Conservation (phyloP, 2,329 filamentous ascomycete species). For the Fusarium succisae region DNA sequence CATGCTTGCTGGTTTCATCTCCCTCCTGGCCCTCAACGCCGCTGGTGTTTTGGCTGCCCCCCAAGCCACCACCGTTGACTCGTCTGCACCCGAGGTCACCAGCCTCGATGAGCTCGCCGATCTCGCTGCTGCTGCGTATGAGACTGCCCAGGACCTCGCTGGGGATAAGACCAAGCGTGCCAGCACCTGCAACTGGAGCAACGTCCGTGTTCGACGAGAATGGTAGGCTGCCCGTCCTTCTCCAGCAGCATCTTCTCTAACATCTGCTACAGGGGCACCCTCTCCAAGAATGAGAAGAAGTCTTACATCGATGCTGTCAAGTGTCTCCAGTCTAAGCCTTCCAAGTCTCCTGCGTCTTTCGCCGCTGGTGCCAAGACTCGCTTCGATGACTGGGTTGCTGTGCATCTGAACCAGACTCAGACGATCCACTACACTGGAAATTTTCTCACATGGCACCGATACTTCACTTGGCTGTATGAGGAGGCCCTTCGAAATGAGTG, state of each 20-base stretch:
- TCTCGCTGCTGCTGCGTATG: slow-evolving; percentile 35
- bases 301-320: slow-evolving; percentile 57
- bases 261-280: slow-evolving; percentile 26
- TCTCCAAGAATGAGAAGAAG: slow-evolving; percentile 40
- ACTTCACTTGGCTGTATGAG: slow-evolving; percentile 47
- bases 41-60: slow-evolving; percentile 35
- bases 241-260: neutral
- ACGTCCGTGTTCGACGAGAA: slow-evolving; percentile 45
- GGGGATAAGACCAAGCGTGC: slow-evolving; percentile 31
- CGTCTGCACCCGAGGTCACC: slow-evolving; percentile 30
- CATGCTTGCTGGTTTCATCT: slow-evolving; percentile 35
- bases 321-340: slow-evolving; percentile 53
- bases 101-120: slow-evolving; percentile 34
- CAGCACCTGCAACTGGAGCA: slow-evolving; percentile 42
- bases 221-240: slow-evolving; percentile 37
- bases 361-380: slow-evolving; percentile 55
- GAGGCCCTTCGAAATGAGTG: slow-evolving; percentile 46
- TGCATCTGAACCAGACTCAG: slow-evolving; percentile 59
- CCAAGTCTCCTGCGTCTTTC: slow-evolving; percentile 45
- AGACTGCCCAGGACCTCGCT: slow-evolving; percentile 36
- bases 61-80: slow-evolving; percentile 9
- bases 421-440: slow-evolving; percentile 54
- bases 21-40: slow-evolving; percentile 37
- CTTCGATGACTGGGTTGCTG: slow-evolving; percentile 61
- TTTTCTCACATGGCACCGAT: slow-evolving; percentile 47